Evolutionary conservation across 2,329 filamentous ascomycete species (phyloP), one percentile per base, ranked within the genome.

Genomic region (Dryadomyces quercivorus): DNA sequence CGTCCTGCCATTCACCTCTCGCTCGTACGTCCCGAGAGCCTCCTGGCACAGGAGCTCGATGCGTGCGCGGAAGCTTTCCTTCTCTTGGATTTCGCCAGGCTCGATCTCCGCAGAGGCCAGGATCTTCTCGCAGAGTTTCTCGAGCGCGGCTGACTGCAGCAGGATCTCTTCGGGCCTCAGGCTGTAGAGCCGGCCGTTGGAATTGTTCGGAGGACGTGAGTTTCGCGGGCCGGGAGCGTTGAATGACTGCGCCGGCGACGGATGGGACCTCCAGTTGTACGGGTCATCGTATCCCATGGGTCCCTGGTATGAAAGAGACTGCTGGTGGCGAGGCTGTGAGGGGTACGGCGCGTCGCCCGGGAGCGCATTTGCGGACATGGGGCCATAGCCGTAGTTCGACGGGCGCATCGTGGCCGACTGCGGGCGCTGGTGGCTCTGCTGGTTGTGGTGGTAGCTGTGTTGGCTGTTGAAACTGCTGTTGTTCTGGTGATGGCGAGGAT

Each of bases 41-140:
- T 78, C 66, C 52, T 77, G 78, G 59, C 86, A 86, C 21, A 87
- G 76, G 9, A 67, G 61, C 64, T 92, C 83, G 16, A 94, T 77
- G 26, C 71, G 70, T 48, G 70, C 63, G 50, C 87, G 79, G 60
- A 94, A 91, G 0, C 67, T 64, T 61, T 93, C 85, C 63, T 93
- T 94, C 59, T 83, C 76, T 2, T 74, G 70, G 52, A 85, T 78
- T 60, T 93, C 88, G 1, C 70, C 66, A 1, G 68, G 63, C 42
- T 75, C 75, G 58, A 92, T 89, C 60, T 85, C 81, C 1, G 81
- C 78, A 43, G 71, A 73, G 0, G 75, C 68, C 18, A 88, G 69
- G 49, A 82, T 75, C 16, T 60, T 53, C 18, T 65, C 58, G 56
- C 74, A 75, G 2, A 83, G 66, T 1, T 62, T 61, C 21, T 82